Base-by-base conservation (phyloP, 1,284 basidiomycete species). In the Butyriboletus appendiculatus region DNA sequence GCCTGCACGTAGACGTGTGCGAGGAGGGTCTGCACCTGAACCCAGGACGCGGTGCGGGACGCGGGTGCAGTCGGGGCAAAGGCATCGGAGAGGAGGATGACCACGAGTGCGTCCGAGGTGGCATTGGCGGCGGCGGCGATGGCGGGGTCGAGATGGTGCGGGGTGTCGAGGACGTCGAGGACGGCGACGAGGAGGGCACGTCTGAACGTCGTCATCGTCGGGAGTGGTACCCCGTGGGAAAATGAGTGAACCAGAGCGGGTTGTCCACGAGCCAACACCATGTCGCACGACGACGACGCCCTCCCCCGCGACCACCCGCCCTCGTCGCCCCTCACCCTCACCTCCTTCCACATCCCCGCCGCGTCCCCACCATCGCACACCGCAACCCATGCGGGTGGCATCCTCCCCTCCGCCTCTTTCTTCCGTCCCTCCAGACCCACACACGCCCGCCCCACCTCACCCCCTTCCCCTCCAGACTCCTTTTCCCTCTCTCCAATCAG, bases 1-100 rank as follows among this genome's bases (percentile, higher is more conserved):
- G 88, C 85, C 62, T 88, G 85, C 9, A 90, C 86, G 64, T 91
- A 91, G 45, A 86, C 80, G 66, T 81, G 88, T 0, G 88, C 87
- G 57, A 91, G 75, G 33, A 90, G 74, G 10, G 78, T 72, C 70
- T 90, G 88, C 2, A 90, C 77, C 26, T 77, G 76, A 55, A 81
- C 73, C 80, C 84, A 91, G 40, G 67, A 68, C 16, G 68, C 70
- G 6, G 80, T 78, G 42, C 77, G 82, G 15, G 81, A 80, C n/a
- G 81, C 62, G 8, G 71, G 72, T 35, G 71, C 68, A 20, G 32
- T 42, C 39, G 50, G 53, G 22, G 53, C 77, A 67, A 90, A 86
- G 51, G 79, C 69, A 5, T 79, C 74, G 15, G 85, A 85, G 64
- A 86, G 75, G 53, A 90, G 76, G 56, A 88, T 68, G 63, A 90